Evolutionary conservation across 305 asterid genomes (phyloP).

Genomic region (Caryopteris hybrid): DNA sequence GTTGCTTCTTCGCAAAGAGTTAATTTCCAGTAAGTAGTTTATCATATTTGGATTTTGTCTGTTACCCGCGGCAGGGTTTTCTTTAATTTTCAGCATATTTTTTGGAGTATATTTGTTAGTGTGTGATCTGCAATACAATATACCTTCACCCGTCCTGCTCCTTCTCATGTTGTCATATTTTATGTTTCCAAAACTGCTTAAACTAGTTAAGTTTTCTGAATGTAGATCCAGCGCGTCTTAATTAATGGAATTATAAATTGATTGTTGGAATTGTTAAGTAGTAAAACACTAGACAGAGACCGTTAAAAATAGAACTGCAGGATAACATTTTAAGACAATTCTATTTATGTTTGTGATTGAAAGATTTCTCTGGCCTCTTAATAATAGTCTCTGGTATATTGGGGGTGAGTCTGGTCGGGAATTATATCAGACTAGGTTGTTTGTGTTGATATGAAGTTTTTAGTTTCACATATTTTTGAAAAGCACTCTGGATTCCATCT

Average conservation of each 20-base stretch:
- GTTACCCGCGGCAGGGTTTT: not conserved
- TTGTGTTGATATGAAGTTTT: not conserved
- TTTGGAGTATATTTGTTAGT: not conserved
- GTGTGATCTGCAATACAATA: not conserved
- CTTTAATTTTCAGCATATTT: not conserved
- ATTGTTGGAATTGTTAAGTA: not conserved
- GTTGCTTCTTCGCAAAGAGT: slow-evolving; percentile 74
- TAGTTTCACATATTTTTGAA: not conserved
- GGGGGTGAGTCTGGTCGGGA: not conserved
- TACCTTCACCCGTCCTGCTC: not conserved
- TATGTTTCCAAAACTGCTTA: not conserved
- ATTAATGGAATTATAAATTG: not conserved
- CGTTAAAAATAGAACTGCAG: not conserved
- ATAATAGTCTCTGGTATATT: not conserved
- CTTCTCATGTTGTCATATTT: not conserved
- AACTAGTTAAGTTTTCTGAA: not conserved
- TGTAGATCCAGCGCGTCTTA: not conserved
- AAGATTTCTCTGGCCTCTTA: not conserved
- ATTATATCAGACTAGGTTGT: not conserved
- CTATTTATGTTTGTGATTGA: not conserved
- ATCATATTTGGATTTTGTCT: not conserved
- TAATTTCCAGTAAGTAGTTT: slow-evolving; percentile 48
- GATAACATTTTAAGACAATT: not conserved
- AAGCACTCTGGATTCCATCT: not conserved
- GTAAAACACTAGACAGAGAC: not conserved